Evolutionary conservation across 768 basidiomycete species (phyloP).

Genomic region (Termitomyces heimii): DNA sequence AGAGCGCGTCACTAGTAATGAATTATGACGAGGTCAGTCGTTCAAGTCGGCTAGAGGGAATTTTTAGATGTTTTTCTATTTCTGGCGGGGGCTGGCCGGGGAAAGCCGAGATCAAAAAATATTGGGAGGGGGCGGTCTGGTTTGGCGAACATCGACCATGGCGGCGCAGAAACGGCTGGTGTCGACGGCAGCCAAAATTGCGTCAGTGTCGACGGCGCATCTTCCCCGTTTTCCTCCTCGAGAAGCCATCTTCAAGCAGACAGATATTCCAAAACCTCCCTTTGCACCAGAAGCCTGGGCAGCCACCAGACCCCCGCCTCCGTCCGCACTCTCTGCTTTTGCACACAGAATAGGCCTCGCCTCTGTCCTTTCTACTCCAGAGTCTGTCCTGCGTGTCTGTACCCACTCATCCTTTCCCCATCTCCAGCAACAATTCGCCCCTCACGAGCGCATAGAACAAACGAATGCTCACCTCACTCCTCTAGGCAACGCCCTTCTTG

Average conservation of each 20-base stretch:
- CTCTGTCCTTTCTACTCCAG: slow-evolving; percentile 44
- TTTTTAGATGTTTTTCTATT: not conserved
- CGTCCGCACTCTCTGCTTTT: slow-evolving; percentile 68
- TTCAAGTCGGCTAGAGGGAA: slow-evolving; percentile 9
- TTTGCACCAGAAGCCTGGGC: slow-evolving; percentile 71
- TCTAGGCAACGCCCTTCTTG: slow-evolving; percentile 85
- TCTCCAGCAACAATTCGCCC: slow-evolving; percentile 51
- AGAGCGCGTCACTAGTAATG: slow-evolving; percentile 1
- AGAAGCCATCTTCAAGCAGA: slow-evolving; percentile 34
- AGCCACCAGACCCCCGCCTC: slow-evolving; percentile 62
- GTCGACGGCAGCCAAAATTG: slow-evolving; percentile 15
- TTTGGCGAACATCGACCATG: slow-evolving; percentile 28
- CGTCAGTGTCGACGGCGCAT: slow-evolving; percentile 51
- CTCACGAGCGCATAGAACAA: slow-evolving; percentile 43
- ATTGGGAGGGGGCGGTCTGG: slow-evolving; percentile 13
- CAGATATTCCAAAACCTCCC: slow-evolving; percentile 27
- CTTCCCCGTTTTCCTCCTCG: slow-evolving; percentile 57
- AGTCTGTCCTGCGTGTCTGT: slow-evolving; percentile 65
- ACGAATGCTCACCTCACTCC: slow-evolving; percentile 74
- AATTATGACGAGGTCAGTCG: not conserved
- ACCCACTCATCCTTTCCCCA: slow-evolving; percentile 69
- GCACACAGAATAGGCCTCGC: slow-evolving; percentile 71
- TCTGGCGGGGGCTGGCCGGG: slow-evolving; percentile 8
- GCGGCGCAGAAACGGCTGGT: slow-evolving; percentile 51
- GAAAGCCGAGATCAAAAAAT: slow-evolving; percentile 25